Percentiles rank a stretch among this genome's conserved stretches.
Evolutionary conservation across 352 stramenopile species (phyloP).

Genomic region (Aphanomyces stellatus): DNA sequence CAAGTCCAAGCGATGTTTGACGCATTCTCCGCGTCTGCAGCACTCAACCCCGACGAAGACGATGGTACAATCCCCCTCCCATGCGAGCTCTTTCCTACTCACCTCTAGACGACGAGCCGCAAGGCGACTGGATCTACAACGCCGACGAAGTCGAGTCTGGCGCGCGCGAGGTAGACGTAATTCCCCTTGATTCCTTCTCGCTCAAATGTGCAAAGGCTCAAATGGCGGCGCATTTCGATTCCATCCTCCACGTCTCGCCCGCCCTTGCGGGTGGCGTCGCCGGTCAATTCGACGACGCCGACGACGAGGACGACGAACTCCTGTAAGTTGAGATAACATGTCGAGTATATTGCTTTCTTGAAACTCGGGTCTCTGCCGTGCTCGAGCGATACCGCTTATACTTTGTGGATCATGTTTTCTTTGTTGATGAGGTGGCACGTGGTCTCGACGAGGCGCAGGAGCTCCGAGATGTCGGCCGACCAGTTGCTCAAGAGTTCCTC

Average conservation of each 20-base stretch:
- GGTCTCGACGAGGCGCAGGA: slow-evolving; percentile 94
- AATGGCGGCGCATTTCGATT: slow-evolving; percentile 56
- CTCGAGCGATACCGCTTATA: slow-evolving; percentile 36
- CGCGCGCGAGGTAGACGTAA: slow-evolving; percentile 39
- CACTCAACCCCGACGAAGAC: slow-evolving; percentile 74
- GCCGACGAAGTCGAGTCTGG: slow-evolving; percentile 61
- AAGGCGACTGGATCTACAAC: slow-evolving; percentile 68
- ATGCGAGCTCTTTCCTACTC: not conserved
- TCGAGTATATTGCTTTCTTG: not conserved
- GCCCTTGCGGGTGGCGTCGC: slow-evolving; percentile 32
- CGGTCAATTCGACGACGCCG: slow-evolving; percentile 76
- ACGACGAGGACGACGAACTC: slow-evolving; percentile 43
- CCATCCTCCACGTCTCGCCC: slow-evolving; percentile 53
- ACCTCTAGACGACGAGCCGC: slow-evolving; percentile 22
- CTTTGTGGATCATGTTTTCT: slow-evolving; percentile 97
- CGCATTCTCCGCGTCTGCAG: slow-evolving; percentile 68
- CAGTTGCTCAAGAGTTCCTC: slow-evolving; percentile 95
- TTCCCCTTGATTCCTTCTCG: too few relatives aligned
- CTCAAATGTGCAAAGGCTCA: too few relatives aligned
- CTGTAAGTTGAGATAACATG: slow-evolving; percentile 19
- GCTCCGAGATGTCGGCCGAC: slow-evolving; percentile 92
- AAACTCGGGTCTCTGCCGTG: not conserved
- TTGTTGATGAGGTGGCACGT: slow-evolving; percentile 99
- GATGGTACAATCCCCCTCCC: slow-evolving; percentile 13
- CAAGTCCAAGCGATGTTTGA: slow-evolving; percentile 65